phyloP scores from a whole-genome alignment of 2,329 filamentous ascomycete genomes.

The Neophaeococcomyces aloes region DNA sequence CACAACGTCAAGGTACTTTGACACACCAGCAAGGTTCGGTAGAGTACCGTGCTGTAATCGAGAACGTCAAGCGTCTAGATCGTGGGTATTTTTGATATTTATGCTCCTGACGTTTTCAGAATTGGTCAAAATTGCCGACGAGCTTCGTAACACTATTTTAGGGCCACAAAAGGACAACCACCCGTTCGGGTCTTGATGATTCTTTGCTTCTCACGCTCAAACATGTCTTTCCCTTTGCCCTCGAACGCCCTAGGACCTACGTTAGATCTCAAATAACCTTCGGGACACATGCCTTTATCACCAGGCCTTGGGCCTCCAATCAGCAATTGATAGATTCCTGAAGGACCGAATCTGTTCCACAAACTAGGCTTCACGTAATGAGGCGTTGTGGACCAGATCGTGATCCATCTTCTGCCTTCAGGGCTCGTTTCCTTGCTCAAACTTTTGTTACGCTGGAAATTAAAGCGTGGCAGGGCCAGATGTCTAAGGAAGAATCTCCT shows the following conservation, averaged over 20 bases:
- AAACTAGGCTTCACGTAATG: slow-evolving; percentile 53
- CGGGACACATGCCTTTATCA: slow-evolving; percentile 35
- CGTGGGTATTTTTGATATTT: too few species aligned
- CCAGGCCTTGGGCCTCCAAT: slow-evolving; percentile 40
- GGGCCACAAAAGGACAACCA: slow-evolving; percentile 39
- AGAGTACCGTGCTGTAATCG: too few species aligned
- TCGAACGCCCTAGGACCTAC: slow-evolving; percentile 50
- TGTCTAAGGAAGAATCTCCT: slow-evolving; percentile 50
- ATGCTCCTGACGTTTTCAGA: too few species aligned
- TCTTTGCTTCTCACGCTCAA: slow-evolving; percentile 31
- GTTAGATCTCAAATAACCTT: slow-evolving; percentile 44
- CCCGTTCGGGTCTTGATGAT: slow-evolving; percentile 30
- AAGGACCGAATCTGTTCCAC: slow-evolving; percentile 53
- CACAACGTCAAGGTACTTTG: too few species aligned
- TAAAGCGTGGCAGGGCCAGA: slow-evolving; percentile 47
- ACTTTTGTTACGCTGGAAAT: slow-evolving; percentile 26
- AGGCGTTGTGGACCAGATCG: slow-evolving; percentile 50
- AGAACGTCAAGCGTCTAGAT: too few species aligned
- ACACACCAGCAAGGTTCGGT: too few species aligned
- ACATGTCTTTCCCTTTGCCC: slow-evolving; percentile 43
- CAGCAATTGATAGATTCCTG: slow-evolving; percentile 40
- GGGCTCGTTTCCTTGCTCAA: slow-evolving; percentile 40
- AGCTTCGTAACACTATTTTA: neutral
- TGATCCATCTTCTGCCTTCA: slow-evolving; percentile 43
- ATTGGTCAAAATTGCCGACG: too few species aligned